A percentile compares a stretch with the other conserved stretches of the same genome.
phyloP scores from a whole-genome alignment of 2,329 filamentous ascomycete species.

The Arthrinium puccinioides region DNA sequence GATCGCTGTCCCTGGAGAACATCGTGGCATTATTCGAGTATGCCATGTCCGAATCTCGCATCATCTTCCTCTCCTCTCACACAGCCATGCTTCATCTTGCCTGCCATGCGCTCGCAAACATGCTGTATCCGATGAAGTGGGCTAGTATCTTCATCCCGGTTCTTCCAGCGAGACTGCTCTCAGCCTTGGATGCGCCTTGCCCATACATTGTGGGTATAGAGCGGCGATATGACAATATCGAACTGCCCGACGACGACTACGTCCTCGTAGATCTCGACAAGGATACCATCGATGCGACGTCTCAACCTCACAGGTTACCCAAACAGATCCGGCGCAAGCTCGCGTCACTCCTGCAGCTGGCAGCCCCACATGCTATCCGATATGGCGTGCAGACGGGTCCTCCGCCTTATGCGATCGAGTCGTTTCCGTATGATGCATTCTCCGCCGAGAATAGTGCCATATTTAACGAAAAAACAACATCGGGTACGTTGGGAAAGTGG shows the following conservation, averaged over 20 bases:
- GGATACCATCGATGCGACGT: slow-evolving; percentile 80
- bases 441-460: slow-evolving; percentile 77
- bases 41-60: slow-evolving; percentile 84
- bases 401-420: slow-evolving; percentile 86
- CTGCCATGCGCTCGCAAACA: slow-evolving; percentile 74
- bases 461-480: slow-evolving; percentile 64
- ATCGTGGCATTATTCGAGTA: slow-evolving; percentile 91
- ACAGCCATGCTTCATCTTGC: slow-evolving; percentile 94
- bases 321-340: slow-evolving; percentile 88
- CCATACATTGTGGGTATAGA: slow-evolving; percentile 97
- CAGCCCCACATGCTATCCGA: slow-evolving; percentile 81
- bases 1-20: slow-evolving; percentile 83
- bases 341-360: slow-evolving; percentile 76
- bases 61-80: slow-evolving; percentile 93
- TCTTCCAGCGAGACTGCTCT: slow-evolving; percentile 77
- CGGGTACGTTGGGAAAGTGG: slow-evolving; percentile 74
- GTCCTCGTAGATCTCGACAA: slow-evolving; percentile 90
- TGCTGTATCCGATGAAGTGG: slow-evolving; percentile 90
- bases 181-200: slow-evolving; percentile 88
- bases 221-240: slow-evolving; percentile 76
- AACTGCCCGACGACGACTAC: slow-evolving; percentile 90
- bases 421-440: slow-evolving; percentile 85
- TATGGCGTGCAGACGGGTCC: slow-evolving; percentile 84
- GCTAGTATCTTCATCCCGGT: slow-evolving; percentile 90
- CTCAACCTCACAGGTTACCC: slow-evolving; percentile 70